phyloP scores from a whole-genome alignment of 805 yeast species.

The Pichia cephalocereana region DNA sequence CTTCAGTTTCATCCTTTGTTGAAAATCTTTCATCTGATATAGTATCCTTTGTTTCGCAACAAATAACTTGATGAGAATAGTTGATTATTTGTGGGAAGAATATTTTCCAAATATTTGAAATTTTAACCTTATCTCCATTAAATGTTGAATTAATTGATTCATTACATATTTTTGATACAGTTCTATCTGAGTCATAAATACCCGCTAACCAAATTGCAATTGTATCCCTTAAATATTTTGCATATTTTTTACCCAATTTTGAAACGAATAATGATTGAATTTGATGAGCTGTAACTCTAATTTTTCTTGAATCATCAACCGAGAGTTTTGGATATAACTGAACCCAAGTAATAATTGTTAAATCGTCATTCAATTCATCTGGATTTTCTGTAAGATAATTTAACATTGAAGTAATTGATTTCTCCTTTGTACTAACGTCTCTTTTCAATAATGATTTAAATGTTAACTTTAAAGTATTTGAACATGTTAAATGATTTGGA shows the following conservation, averaged over 20 bases:
- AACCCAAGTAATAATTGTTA: slow-evolving; percentile 57
- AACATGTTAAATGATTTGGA: slow-evolving; percentile 38
- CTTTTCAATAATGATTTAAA: slow-evolving; percentile 71
- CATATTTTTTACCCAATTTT: slow-evolving; percentile 43
- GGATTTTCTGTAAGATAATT: slow-evolving; percentile 22
- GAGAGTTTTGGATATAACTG: slow-evolving; percentile 77
- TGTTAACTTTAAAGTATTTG: slow-evolving; percentile 44
- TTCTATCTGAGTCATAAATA: slow-evolving; percentile 56
- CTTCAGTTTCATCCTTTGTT: slow-evolving; percentile 52
- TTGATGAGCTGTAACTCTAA: slow-evolving; percentile 55
- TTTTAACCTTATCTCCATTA: slow-evolving; percentile 42
- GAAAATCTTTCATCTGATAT: slow-evolving; percentile 69
- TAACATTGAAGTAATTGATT: slow-evolving; percentile 53
- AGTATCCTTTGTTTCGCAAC: slow-evolving; percentile 50
- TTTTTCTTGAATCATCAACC: slow-evolving; percentile 57
- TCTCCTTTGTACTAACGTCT: slow-evolving; percentile 79
- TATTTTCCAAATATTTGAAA: slow-evolving; percentile 50
- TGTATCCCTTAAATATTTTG: slow-evolving; percentile 60
- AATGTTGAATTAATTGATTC: slow-evolving; percentile 46
- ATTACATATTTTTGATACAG: slow-evolving; percentile 44
- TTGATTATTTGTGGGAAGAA: slow-evolving; percentile 50
- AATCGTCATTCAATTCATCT: slow-evolving; percentile 36
- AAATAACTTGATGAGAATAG: slow-evolving; percentile 42
- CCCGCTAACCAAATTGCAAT: slow-evolving; percentile 72
- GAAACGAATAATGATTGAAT: slow-evolving; percentile 49